Conservation (phyloP, 495 filamentous ascomycete species). For the Daldinia vernicosa region DNA sequence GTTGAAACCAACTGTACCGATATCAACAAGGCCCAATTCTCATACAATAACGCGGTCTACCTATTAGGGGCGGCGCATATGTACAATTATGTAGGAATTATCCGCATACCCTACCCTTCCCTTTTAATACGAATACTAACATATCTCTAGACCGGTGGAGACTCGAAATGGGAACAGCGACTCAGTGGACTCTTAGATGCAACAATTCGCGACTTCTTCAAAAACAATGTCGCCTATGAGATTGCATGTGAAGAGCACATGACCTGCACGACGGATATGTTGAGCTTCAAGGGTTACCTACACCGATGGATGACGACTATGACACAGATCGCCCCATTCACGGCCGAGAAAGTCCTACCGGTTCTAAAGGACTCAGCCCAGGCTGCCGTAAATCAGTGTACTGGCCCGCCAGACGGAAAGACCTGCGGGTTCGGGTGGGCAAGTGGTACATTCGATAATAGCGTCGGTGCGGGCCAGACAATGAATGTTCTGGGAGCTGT, state of each 20-base stretch:
- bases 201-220: slow-evolving; percentile 66
- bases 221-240: slow-evolving; percentile 69
- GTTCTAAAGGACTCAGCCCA: slow-evolving; percentile 67
- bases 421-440: slow-evolving; percentile 76
- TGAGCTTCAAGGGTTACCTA: slow-evolving; percentile 82
- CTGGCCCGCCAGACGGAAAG: slow-evolving; percentile 62
- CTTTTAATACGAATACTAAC: slow-evolving; percentile 24
- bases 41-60: slow-evolving; percentile 78
- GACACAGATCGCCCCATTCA: slow-evolving; percentile 75
- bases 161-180: slow-evolving; percentile 67
- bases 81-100: slow-evolving; percentile 70
- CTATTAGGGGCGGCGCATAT: slow-evolving; percentile 79
- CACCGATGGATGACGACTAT: slow-evolving; percentile 80
- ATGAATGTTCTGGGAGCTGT: slow-evolving; percentile 64
- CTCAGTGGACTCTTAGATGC: slow-evolving; percentile 67
- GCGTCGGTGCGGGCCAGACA: slow-evolving; percentile 64
- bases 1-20: slow-evolving; percentile 68
- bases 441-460: slow-evolving; percentile 64
- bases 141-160: slow-evolving; percentile 58
- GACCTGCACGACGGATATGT: slow-evolving; percentile 76
- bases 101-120: background rate
- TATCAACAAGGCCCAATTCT: slow-evolving; percentile 71
- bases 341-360: slow-evolving; percentile 64
- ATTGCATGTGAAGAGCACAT: slow-evolving; percentile 71
- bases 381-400: slow-evolving; percentile 74